Base-by-base conservation (phyloP, 2,329 filamentous ascomycete genomes). In the Epichloe sp. region DNA sequence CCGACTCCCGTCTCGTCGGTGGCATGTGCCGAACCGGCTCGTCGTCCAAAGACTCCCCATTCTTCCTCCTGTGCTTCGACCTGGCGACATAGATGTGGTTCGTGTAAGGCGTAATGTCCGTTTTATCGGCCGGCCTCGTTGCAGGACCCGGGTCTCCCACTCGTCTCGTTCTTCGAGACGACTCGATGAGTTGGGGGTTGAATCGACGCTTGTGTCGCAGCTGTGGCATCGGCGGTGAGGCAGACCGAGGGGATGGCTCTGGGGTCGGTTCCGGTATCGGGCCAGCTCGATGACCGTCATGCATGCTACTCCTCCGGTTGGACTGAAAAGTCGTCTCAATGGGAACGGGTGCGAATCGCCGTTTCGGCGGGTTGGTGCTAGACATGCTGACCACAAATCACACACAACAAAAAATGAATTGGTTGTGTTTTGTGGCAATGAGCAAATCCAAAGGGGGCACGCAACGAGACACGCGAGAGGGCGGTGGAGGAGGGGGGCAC, bases 111-210 rank as follows among this genome's bases (percentile, higher is more conserved):
- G 78, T 80, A 51, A 82, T 83, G 61, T 88, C 84, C 37, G 85
- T 88, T 68, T 83, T 86, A 67, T 86, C 82, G 52, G 77, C 76
- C 11, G 78, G 80, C 50, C 73, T 74, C 21, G 82, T 79, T 34
- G 82, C 78, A 19, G 82, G 80, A 5, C 74, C 75, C 1, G 74
- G 66, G 58, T 88, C 83, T 19, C 81, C 81, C 15, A 77, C 77
- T 60, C 81, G 81, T 55, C 85, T 80, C 36, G 82, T 81, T 49
- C 88, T 77, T 59, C 82, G 80, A 4, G 85, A 85, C 3, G 86
- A 90, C 66, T 91, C 88, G 55, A 95, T 83, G 51, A 95, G 72
- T 60, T 91, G 84, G 12, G 88, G 88, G 34, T 83, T 77, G 64
- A 94, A 95, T 53, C 71, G 70, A 55, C 75, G 72, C 31, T 58